Conservation (phyloP, 495 filamentous ascomycete species). For the Neurospora tetrasperma region DNA sequence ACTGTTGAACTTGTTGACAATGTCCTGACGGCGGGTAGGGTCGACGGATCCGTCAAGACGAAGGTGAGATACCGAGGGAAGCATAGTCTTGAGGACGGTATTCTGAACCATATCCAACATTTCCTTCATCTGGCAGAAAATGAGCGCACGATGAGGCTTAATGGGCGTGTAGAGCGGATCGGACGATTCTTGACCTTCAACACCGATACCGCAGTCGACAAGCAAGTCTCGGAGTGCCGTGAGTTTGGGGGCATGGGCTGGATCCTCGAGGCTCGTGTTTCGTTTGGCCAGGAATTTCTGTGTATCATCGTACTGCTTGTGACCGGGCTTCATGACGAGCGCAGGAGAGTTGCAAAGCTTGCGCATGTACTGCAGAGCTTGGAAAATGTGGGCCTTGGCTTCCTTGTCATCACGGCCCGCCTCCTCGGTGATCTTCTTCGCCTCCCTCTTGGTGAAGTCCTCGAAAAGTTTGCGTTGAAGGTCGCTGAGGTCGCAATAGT, state of each 20-base stretch:
- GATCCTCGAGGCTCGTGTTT: conserved; percentile 68
- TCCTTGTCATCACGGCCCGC: conserved; percentile 73
- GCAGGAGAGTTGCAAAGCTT: conserved; percentile 97
- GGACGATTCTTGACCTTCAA: conserved; percentile 56
- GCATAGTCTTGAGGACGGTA: conserved; percentile 72
- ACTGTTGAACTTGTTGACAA: conserved; percentile 96
- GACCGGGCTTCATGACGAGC: conserved; percentile 84
- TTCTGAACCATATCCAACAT: conserved; percentile 98
- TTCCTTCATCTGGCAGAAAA: conserved; percentile 99
- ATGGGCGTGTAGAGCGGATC: conserved; percentile 58
- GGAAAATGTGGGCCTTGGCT: conserved; percentile 97
- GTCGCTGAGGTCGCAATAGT: conserved; percentile 97
- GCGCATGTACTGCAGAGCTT: conserved; percentile 97
- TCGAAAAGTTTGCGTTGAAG: conserved; percentile 92
- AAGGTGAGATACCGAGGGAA: conserved; percentile 80
- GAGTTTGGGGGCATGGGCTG: conserved; percentile 85
- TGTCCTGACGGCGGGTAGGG: conserved; percentile 80
- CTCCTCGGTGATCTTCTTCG: conserved; percentile 68
- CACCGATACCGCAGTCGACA: conserved; percentile 90
- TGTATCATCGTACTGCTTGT: conserved; percentile 81
- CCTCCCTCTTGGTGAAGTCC: conserved; percentile 87
- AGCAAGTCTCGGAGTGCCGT: conserved; percentile 80
- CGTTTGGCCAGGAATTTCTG: conserved; percentile 61
- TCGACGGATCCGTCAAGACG: conserved; percentile 89
- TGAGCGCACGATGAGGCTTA: conserved; percentile 85